These are phyloP conservation scores for Aspergillus eucalypticola DNA, from an alignment of 2,329 filamentous ascomycete species.

Conservation along the genomic window DNA sequence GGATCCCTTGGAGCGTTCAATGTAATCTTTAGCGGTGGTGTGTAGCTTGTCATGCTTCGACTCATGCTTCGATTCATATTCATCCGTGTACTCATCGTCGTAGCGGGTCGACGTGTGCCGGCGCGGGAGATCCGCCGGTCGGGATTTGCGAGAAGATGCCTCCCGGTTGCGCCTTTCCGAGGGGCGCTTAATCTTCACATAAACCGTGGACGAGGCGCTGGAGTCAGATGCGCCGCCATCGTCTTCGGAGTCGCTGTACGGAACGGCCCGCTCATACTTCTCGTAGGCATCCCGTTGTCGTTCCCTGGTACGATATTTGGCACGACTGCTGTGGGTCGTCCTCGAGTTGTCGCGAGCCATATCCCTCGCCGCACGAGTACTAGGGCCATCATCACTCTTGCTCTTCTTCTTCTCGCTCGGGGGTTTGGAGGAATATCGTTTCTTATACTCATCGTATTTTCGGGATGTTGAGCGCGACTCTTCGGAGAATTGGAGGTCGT, in stretches of 20 bases:
- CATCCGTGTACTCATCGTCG: constrained; percentile 30
- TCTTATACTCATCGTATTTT: constrained; percentile 42
- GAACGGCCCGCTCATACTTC: constrained; percentile 36
- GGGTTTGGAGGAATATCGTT: constrained; percentile 35
- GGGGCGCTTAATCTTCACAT: constrained; percentile 22
- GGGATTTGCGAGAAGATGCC: constrained; percentile 23
- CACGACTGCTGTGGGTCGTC: constrained; percentile 35
- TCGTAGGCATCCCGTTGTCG: constrained; percentile 43
- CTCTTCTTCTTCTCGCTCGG: constrained; percentile 42
- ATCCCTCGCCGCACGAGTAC: constrained; percentile 35
- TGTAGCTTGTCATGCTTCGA: constrained; percentile 38
- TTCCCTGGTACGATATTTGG: constrained; percentile 46
- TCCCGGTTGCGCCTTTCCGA: constrained; percentile 28
- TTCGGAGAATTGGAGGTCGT: constrained; percentile 40
- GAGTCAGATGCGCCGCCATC: constrained; percentile 36
- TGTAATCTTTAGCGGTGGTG: constrained; percentile 40
- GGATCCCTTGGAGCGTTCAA: constrained; percentile 34
- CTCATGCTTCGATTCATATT: constrained; percentile 36
- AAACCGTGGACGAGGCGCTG: constrained; percentile 24
- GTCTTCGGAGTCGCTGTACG: constrained; percentile 35
- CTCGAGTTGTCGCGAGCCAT: constrained; percentile 33
- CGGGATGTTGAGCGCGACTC: constrained; percentile 39
- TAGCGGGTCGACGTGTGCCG: constrained; percentile 24
- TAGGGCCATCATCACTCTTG: constrained; percentile 31
- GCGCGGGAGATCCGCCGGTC: constrained; percentile 23